These are phyloP conservation scores for Astrephomene gubernaculifera DNA, from an alignment of 139 green algal genomes.

Conservation along the genomic window DNA sequence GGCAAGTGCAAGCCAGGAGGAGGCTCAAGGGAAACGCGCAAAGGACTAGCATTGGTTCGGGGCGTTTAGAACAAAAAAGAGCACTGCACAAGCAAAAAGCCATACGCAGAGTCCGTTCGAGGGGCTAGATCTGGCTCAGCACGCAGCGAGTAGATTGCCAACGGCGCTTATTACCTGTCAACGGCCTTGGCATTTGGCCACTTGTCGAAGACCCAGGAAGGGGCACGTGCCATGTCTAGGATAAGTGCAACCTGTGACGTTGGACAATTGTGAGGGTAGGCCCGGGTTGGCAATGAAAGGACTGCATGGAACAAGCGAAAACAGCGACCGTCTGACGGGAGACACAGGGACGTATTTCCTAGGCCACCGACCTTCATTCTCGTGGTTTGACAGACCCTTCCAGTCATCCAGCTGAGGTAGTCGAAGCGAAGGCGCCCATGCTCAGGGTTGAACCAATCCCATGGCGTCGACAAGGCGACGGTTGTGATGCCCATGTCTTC, in stretches of 20 bases:
- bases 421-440: not conserved
- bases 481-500: not conserved
- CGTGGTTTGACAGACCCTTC: not conserved
- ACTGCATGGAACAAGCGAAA: no score
- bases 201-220: conserved; percentile 24
- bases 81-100: no score
- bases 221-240: conserved; percentile 19
- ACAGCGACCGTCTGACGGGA: no score
- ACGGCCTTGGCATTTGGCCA: not conserved
- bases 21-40: no score
- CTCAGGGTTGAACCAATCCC: conserved; percentile 23
- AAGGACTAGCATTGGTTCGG: no score
- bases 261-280: not conserved
- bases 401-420: not conserved
- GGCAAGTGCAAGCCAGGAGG: no score
- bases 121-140: no score
- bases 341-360: no score
- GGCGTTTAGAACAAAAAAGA: no score
- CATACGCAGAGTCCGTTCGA: no score
- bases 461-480: not conserved
- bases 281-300: not conserved
- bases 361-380: conserved; percentile 2
- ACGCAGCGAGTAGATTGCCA: no score
- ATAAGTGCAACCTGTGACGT: conserved; percentile 29
- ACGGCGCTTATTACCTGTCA: conserved; percentile 1